These are phyloP conservation scores for Serendipita sp. DNA, from an alignment of 768 basidiomycete genomes.

Conservation along the genomic window DNA sequence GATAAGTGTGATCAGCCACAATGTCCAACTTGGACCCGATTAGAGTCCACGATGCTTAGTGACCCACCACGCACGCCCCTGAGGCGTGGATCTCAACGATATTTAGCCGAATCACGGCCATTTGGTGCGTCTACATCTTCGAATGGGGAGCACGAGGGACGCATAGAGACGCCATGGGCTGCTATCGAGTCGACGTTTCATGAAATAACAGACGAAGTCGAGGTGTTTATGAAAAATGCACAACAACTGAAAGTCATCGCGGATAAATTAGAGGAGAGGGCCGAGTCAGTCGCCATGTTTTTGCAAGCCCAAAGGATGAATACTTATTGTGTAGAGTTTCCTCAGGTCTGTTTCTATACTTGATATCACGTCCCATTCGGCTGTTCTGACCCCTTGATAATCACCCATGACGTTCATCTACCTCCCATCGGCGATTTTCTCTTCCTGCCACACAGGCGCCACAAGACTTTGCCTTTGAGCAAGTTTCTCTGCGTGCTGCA, in stretches of 20 bases:
- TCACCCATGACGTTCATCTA: conserved; percentile 8
- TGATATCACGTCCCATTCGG: neutral
- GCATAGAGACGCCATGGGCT: conserved; percentile 37
- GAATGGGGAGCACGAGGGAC: conserved; percentile 63
- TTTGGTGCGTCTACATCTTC: conserved; percentile 29
- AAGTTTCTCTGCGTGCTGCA: conserved; percentile 30
- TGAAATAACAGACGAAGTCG: conserved; percentile 80
- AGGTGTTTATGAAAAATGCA: conserved; percentile 59
- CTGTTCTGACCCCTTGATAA: no score
- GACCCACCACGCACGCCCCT: conserved; percentile 56
- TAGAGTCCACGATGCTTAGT: neutral
- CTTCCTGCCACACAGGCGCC: conserved; percentile 31
- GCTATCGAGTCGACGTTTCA: conserved; percentile 59
- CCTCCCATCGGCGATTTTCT: conserved; percentile 4
- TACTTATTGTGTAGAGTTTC: conserved; percentile 85
- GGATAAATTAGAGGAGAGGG: conserved; percentile 67
- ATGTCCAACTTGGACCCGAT: no score
- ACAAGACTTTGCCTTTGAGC: conserved; percentile 37
- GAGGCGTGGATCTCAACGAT: conserved; percentile 79
- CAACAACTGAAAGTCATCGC: conserved; percentile 55
- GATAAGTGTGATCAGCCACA: no score
- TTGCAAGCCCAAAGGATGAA: conserved; percentile 91
- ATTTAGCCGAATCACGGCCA: conserved; percentile 37
- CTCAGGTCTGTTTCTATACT: conserved; percentile 35
- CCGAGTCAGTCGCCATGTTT: conserved; percentile 86